phyloP scores from a whole-genome alignment of 2,329 filamentous ascomycete genomes.

The Fusarium incarnatum region DNA sequence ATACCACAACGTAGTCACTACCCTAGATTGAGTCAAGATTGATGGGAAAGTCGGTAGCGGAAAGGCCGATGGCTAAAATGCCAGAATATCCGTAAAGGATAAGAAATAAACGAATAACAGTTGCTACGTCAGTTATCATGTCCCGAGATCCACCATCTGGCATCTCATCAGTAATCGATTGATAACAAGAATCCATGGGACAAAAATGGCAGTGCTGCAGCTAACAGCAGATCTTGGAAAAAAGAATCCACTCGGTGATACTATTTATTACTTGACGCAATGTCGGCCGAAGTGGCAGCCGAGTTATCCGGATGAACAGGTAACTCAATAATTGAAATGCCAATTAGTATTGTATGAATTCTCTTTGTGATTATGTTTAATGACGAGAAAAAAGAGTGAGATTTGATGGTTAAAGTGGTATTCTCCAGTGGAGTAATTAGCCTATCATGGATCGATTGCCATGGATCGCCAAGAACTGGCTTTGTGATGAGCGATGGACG shows the following conservation, averaged over 20 bases:
- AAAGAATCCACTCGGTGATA: constrained; percentile 24
- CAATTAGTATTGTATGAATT: neutral
- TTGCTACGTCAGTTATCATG: constrained; percentile 2
- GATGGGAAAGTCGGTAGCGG: neutral
- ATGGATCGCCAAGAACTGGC: constrained; percentile 36
- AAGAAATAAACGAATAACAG: neutral
- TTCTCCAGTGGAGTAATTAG: constrained; percentile 26
- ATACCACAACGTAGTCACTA: neutral
- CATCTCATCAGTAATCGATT: constrained; percentile 19
- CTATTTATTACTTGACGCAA: constrained; percentile 25
- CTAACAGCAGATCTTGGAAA: constrained; percentile 28
- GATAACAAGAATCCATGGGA: constrained; percentile 17
- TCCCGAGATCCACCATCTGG: constrained; percentile 11
- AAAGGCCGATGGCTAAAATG: constrained; percentile 5
- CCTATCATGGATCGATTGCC: constrained; percentile 26
- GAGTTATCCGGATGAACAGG: constrained; percentile 22
- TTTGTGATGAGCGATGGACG: constrained; percentile 17
- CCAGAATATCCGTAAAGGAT: neutral
- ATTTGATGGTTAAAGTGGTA: constrained; percentile 10
- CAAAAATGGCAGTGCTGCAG: constrained; percentile 20
- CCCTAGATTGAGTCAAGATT: constrained; percentile 9
- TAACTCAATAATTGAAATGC: neutral
- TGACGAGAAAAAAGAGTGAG: constrained; percentile 12
- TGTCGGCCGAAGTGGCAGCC: constrained; percentile 11
- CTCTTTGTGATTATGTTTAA: neutral